These are phyloP conservation scores for Suillus decipiens DNA, from an alignment of 768 basidiomycete species.

Conservation along the genomic window DNA sequence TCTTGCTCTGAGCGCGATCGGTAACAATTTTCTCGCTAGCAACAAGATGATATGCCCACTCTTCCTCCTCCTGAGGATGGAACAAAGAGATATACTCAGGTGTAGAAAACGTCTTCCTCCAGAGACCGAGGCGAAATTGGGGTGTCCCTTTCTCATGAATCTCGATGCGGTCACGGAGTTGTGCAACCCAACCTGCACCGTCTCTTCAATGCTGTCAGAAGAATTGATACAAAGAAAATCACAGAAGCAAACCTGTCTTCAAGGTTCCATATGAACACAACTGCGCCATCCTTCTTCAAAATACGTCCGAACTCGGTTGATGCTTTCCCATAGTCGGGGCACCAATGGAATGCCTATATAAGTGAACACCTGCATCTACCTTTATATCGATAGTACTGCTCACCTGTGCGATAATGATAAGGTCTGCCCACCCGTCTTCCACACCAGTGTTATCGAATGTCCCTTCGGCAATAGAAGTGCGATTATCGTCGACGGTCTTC, in stretches of 20 bases:
- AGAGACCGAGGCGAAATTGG: constrained; percentile 76
- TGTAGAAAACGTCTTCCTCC: constrained; percentile 72
- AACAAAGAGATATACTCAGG: constrained; percentile 62
- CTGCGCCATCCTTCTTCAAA: constrained; percentile 70
- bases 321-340: constrained; percentile 74
- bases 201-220: constrained; percentile 39
- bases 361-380: background rate
- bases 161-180: constrained; percentile 71
- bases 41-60: constrained; percentile 53
- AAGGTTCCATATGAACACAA: constrained; percentile 87
- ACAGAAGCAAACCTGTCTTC: constrained; percentile 63
- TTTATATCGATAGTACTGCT: constrained; percentile 5
- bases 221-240: background rate
- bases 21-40: constrained; percentile 58
- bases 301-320: constrained; percentile 77
- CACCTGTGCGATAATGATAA: constrained; percentile 79
- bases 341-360: constrained; percentile 90
- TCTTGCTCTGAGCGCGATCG: constrained; percentile 78
- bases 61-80: constrained; percentile 54
- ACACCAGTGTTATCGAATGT: constrained; percentile 68
- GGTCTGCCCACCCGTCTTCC: constrained; percentile 69
- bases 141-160: constrained; percentile 71
- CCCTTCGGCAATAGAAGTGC: constrained; percentile 59
- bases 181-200: constrained; percentile 70
- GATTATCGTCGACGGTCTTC: constrained; percentile 53